phyloP scores from a whole-genome alignment of 148 eudicot species.

The Diospyros lotus region DNA sequence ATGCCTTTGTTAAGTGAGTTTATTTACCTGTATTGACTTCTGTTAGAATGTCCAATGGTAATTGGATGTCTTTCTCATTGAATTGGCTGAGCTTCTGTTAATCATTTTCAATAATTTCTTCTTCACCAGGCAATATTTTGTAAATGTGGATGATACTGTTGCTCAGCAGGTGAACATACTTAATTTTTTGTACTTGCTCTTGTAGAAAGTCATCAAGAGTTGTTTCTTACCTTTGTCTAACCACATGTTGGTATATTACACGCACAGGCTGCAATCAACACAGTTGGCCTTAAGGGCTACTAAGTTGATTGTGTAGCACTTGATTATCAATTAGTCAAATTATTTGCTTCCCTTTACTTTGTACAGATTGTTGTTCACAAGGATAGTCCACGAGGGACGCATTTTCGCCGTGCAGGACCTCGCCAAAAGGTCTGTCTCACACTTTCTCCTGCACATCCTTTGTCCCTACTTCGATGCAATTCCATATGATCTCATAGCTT shows the following conservation, averaged over 20 bases:
- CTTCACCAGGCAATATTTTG: slow-evolving; percentile 17
- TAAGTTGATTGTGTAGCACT: neutral
- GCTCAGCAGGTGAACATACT: slow-evolving; percentile 11
- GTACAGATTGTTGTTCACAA: slow-evolving; percentile 14
- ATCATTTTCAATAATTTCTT: neutral
- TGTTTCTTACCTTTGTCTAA: neutral
- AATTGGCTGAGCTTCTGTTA: neutral
- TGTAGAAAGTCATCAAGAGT: neutral
- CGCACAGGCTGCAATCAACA: neutral
- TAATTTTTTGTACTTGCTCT: neutral
- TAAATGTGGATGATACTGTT: slow-evolving; percentile 11
- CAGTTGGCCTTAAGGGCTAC: neutral
- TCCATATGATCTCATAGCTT: slow-evolving; percentile 4
- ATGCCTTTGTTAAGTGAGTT: slow-evolving; percentile 12
- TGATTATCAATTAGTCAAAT: neutral
- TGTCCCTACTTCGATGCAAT: neutral
- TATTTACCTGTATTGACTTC: neutral
- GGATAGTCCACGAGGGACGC: slow-evolving; percentile 19
- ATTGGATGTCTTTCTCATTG: slow-evolving; percentile 4
- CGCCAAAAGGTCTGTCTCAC: slow-evolving; percentile 13
- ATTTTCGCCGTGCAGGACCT: slow-evolving; percentile 20
- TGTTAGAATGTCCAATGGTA: neutral
- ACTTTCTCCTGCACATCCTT: neutral
- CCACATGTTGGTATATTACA: neutral
- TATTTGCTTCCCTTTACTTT: neutral